Conservation (phyloP, 495 filamentous ascomycete species). For the Collariella sp. region DNA sequence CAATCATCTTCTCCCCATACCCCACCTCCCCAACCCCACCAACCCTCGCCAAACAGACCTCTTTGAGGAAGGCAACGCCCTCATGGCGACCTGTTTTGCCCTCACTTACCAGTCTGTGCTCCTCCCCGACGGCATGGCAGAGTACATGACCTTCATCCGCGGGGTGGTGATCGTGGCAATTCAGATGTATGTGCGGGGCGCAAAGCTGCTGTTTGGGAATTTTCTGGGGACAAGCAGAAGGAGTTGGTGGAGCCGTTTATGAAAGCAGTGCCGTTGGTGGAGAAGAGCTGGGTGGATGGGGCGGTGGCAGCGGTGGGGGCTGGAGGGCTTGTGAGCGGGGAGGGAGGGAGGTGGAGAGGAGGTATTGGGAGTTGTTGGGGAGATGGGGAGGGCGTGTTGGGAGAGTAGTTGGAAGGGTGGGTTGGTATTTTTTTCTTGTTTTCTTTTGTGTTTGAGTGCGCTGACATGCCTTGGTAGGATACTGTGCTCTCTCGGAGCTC, state of each 20-base stretch:
- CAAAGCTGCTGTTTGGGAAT: slow-evolving; percentile 42
- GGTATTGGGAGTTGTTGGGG: slow-evolving; percentile 28
- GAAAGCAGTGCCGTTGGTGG: slow-evolving; percentile 26
- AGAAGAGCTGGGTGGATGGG: slow-evolving; percentile 26
- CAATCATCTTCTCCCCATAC: too few species aligned
- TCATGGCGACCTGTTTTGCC: slow-evolving; percentile 51
- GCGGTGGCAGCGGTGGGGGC: slow-evolving; percentile 30
- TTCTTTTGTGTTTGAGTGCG: background rate
- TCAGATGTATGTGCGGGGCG: slow-evolving; percentile 38
- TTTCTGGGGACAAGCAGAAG: slow-evolving; percentile 24
- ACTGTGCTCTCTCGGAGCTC: slow-evolving; percentile 31
- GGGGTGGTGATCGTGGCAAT: slow-evolving; percentile 48
- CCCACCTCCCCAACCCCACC: too few species aligned
- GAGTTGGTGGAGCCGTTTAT: slow-evolving; percentile 30
- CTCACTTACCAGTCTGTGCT: slow-evolving; percentile 52
- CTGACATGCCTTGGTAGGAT: slow-evolving; percentile 20
- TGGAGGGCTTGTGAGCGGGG: slow-evolving; percentile 26
- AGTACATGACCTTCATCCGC: slow-evolving; percentile 56
- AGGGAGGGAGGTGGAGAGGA: slow-evolving; percentile 22
- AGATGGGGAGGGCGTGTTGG: slow-evolving; percentile 26
- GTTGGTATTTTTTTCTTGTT: background rate
- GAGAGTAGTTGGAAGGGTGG: slow-evolving; percentile 23
- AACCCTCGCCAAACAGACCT: slow-evolving; percentile 3
- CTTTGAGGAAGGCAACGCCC: slow-evolving; percentile 39
- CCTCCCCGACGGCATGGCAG: slow-evolving; percentile 50